Conservation (phyloP, 371 early-diverging fungal genomes). For the Batkoa obscura region DNA sequence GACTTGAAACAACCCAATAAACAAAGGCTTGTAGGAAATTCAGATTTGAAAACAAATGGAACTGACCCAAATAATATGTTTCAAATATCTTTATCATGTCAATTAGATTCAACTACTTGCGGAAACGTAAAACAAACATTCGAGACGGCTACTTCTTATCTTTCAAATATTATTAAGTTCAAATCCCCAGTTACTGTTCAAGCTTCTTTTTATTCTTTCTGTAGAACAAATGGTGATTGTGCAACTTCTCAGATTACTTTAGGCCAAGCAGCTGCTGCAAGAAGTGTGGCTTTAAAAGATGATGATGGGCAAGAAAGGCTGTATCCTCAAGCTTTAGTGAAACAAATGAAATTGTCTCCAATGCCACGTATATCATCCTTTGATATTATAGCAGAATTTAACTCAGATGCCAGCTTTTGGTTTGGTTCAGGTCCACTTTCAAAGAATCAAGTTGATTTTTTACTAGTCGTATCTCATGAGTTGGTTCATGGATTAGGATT, state of each 20-base stretch:
- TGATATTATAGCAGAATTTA: constrained; percentile 9
- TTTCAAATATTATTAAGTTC: constrained; percentile 18
- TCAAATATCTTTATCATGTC: not conserved
- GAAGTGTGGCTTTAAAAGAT: constrained; percentile 22
- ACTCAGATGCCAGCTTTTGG: constrained; percentile 10
- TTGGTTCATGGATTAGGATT: constrained; percentile 40
- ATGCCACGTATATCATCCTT: not conserved
- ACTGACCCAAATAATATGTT: constrained; percentile 1
- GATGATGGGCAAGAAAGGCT: constrained; percentile 24
- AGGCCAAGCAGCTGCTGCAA: constrained; percentile 18
- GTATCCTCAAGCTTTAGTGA: constrained; percentile 45
- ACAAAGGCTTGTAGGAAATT: not conserved
- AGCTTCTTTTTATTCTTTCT: constrained; percentile 30
- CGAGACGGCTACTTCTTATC: constrained; percentile 13
- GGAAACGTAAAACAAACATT: constrained; percentile 16
- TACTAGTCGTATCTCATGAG: constrained; percentile 30
- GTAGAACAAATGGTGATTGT: constrained; percentile 16
- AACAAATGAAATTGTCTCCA: constrained; percentile 21
- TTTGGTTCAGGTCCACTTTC: constrained; percentile 16
- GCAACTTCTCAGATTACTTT: constrained; percentile 12
- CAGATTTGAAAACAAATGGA: not conserved
- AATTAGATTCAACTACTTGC: constrained; percentile 6
- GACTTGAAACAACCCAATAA: not conserved
- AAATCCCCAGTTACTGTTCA: constrained; percentile 24
- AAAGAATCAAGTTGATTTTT: constrained; percentile 24